Percentiles rank a stretch among this genome's conserved stretches.
Conservation (phyloP, 768 basidiomycete species). For the Lyophyllum shimeji region DNA sequence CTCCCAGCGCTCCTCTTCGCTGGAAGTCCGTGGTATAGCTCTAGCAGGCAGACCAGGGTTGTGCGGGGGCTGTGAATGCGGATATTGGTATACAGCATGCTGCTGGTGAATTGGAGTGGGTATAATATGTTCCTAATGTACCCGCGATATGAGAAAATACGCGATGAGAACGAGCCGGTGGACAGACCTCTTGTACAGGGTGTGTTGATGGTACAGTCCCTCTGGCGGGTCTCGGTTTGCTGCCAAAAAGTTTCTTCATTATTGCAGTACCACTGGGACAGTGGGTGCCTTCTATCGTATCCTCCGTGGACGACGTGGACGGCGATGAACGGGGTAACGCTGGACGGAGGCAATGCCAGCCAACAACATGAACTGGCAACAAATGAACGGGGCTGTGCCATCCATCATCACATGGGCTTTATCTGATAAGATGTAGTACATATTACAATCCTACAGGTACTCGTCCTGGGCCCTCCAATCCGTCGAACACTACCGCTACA, state of each 20-base stretch:
- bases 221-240: constrained; percentile 41
- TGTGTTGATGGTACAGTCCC: constrained; percentile 27
- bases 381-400: constrained; percentile 1
- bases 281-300: neutral
- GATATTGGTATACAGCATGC: constrained; percentile 30
- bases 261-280: constrained; percentile 1
- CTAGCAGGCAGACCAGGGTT: constrained; percentile 3
- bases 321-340: neutral
- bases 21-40: constrained; percentile 21
- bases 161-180: neutral
- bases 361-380: neutral
- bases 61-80: constrained; percentile 16
- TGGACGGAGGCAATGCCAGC: constrained; percentile 7
- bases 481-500: constrained; percentile 43
- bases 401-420: neutral
- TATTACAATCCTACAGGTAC: constrained; percentile 1
- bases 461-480: constrained; percentile 8
- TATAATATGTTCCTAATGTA: constrained; percentile 19
- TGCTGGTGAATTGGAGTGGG: constrained; percentile 39
- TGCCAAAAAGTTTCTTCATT: constrained; percentile 65
- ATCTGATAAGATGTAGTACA: constrained; percentile 9
- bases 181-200: constrained; percentile 28
- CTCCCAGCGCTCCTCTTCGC: constrained; percentile 49
- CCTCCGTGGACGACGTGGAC: neutral
- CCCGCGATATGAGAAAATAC: neutral